Base-by-base conservation (phyloP, 805 yeast genomes). In the Isabelozyma heimii region DNA sequence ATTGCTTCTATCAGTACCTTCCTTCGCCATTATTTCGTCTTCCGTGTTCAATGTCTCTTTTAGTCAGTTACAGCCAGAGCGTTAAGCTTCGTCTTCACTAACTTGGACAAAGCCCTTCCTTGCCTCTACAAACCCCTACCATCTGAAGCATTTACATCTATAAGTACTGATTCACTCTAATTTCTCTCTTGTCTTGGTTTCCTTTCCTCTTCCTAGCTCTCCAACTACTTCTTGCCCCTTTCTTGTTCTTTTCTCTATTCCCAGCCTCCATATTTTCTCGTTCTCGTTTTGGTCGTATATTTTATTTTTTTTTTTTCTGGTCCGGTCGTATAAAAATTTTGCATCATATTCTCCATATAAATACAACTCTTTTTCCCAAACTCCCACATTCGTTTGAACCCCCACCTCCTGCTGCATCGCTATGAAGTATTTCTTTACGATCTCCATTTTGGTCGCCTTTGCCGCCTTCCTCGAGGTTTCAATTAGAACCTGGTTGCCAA, bases 401-500 rank as follows among this genome's bases (percentile, higher is more conserved):
- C 37, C 46, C 13, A n/a, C 8, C 16, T 28, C 6, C 24, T 5
- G 24, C 24, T 20, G 6, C 24, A 20, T 20, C 24, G 6, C 24
- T 20, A 55, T 55, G 57, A 55, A 51, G 51, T 46, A 52, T 40
- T 51, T 54, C 39, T 41, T 37, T 48, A 50, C 46, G 43, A 38
- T 52, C 12, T 51, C 60, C 13, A 42, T 59, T 6, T 57, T 59
- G 5, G 51, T 59, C 40, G 55, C 52, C 27, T 41, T 69, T 9
- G 75, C 58, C 54, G 61, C 61, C 33, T 55, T 70, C 8, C 61
- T 77, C 48, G 66, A 79, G 61, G 59, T 56, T 45, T 60, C 80
- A 33, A 82, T 73, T 67, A 62, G 71, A 58, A 75, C 81, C 17
- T 86, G 90, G 87, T 78, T 91, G 47, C 96, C 96, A 33, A 58